These are phyloP conservation scores for Xenosphaeropsis pyriputrescens DNA, from an alignment of 2,329 filamentous ascomycete genomes.

Conservation along the genomic window DNA sequence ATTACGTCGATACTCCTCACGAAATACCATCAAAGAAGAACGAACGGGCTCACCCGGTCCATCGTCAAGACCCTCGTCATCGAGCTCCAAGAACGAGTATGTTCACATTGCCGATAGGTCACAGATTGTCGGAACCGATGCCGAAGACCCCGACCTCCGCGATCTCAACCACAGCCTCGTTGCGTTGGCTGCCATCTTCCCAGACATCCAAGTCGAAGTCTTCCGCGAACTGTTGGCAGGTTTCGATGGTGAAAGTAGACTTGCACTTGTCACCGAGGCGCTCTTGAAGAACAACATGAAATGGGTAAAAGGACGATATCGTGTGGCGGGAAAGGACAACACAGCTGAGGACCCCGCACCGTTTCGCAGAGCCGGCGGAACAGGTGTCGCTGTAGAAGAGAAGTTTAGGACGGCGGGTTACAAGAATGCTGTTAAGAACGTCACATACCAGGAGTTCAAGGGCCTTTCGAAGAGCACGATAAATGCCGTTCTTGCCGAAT, in stretches of 20 bases:
- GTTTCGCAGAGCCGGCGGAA: slow-evolving; percentile 3
- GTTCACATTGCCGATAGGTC: slow-evolving; percentile 38
- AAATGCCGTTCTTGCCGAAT: slow-evolving; percentile 65
- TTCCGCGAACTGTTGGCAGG: slow-evolving; percentile 68
- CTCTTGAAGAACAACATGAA: slow-evolving; percentile 57
- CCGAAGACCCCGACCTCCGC: slow-evolving; percentile 45
- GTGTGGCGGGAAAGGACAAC: slow-evolving; percentile 24
- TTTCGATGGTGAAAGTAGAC: slow-evolving; percentile 61
- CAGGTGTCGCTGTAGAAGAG: slow-evolving; percentile 40
- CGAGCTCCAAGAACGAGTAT: slow-evolving; percentile 1
- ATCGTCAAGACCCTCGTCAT: background rate
- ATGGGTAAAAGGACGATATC: slow-evolving; percentile 57
- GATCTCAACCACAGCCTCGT: slow-evolving; percentile 58
- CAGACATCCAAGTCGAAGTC: slow-evolving; percentile 68
- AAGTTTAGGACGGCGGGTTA: slow-evolving; percentile 55
- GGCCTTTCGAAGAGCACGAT: slow-evolving; percentile 60
- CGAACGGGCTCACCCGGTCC: no score
- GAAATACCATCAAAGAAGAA: no score
- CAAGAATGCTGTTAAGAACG: slow-evolving; percentile 49
- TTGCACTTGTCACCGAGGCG: slow-evolving; percentile 64
- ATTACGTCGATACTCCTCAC: no score
- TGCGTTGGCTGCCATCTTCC: slow-evolving; percentile 58
- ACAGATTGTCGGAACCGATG: slow-evolving; percentile 29
- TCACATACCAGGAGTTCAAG: slow-evolving; percentile 63
- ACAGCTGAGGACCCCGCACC: slow-evolving; percentile 9